Conservation (phyloP, 129 eudicot species). For the Centaurea solstitialis region DNA sequence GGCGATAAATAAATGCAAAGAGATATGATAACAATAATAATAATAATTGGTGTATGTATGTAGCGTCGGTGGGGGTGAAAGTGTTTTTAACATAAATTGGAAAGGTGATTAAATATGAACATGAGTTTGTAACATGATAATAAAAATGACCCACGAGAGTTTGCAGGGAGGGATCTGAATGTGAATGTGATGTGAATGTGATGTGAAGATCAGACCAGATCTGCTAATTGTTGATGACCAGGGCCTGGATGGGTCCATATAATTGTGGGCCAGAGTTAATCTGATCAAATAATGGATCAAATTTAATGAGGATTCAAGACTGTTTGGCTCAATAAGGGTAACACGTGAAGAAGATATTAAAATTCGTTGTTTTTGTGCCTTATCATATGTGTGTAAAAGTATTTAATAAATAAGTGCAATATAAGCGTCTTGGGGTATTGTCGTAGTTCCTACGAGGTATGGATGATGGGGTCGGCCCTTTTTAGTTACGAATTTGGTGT, state of each 20-base stretch:
- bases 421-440: background rate
- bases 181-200: too few species aligned
- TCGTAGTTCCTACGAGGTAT: too few species aligned
- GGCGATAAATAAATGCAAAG: constrained; percentile 31
- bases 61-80: constrained; percentile 40
- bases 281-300: constrained; percentile 23
- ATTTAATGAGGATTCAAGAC: constrained; percentile 27
- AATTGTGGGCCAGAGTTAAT: constrained; percentile 8
- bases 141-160: constrained; percentile 30
- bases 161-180: constrained; percentile 15
- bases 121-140: constrained; percentile 22
- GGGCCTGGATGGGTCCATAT: background rate
- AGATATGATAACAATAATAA: background rate
- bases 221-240: background rate
- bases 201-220: constrained; percentile 27
- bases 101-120: constrained; percentile 39
- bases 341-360: constrained; percentile 18
- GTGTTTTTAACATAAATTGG: background rate
- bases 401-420: background rate
- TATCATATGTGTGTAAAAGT: background rate
- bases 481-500: too few species aligned
- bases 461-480: too few species aligned
- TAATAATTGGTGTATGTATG: background rate
- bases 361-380: background rate
- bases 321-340: constrained; percentile 30